These are phyloP conservation scores for Trypanosoma boissoni DNA, from an alignment of 208 protist species.

Conservation along the genomic window DNA sequence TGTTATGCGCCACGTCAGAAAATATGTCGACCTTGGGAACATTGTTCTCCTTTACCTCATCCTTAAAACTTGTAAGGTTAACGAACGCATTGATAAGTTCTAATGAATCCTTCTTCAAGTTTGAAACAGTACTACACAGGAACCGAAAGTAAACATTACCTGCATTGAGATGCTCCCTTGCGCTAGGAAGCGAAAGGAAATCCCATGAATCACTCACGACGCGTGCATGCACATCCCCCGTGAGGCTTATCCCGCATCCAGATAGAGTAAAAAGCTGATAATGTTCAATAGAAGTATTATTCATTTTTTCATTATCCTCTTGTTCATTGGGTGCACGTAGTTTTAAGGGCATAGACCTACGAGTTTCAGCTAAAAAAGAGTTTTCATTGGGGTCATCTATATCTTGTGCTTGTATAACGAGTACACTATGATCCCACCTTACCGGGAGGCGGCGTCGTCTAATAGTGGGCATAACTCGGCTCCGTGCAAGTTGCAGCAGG, in stretches of 20 bases:
- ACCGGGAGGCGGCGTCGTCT: conserved; percentile 31
- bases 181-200: conserved; percentile 51
- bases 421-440: conserved; percentile 22
- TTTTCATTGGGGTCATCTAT: too few relatives aligned
- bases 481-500: conserved; percentile 51
- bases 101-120: conserved; percentile 43
- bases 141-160: conserved; percentile 81
- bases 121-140: conserved; percentile 40
- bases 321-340: neutral
- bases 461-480: conserved; percentile 70
- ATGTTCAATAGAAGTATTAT: conserved; percentile 38
- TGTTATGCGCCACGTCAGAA: conserved; percentile 34
- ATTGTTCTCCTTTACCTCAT: conserved; percentile 82
- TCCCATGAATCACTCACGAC: conserved; percentile 69
- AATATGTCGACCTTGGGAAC: conserved; percentile 68
- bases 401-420: conserved; percentile 64
- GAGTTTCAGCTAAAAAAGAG: too few relatives aligned
- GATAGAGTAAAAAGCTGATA: conserved; percentile 78
- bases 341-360: too few relatives aligned
- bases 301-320: neutral
- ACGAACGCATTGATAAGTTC: conserved; percentile 62
- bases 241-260: conserved; percentile 39
- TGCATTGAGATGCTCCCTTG: conserved; percentile 46
- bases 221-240: conserved; percentile 32
- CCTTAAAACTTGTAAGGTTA: conserved; percentile 68